Conservation (phyloP, 495 filamentous ascomycete species). For the Coniosporium apollinis region DNA sequence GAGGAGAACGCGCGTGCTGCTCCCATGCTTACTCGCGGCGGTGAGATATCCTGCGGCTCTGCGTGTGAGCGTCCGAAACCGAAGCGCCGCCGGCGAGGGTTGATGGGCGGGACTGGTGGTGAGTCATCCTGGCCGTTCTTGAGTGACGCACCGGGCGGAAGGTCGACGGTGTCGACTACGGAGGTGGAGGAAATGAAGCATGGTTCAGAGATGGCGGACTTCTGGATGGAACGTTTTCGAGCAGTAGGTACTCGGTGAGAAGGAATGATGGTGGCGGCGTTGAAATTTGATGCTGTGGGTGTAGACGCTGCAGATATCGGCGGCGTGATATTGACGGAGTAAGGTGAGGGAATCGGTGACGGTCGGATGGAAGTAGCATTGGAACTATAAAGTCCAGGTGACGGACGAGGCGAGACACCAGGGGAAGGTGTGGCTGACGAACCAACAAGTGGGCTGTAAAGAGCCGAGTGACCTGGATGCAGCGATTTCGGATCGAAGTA, state of each 20-base stretch:
- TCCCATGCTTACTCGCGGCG: not conserved
- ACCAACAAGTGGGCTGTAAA: not conserved
- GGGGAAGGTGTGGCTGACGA: not conserved
- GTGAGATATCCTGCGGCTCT: not conserved
- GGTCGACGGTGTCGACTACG: constrained; percentile 35
- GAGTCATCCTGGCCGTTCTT: constrained; percentile 21
- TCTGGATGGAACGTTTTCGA: constrained; percentile 51
- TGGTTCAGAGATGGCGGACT: constrained; percentile 69
- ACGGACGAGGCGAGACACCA: constrained; percentile 1
- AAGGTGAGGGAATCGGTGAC: constrained; percentile 2
- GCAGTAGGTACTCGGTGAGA: constrained; percentile 11
- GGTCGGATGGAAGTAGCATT: constrained; percentile 3
- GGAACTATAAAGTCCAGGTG: constrained; percentile 6
- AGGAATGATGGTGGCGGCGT: constrained; percentile 6
- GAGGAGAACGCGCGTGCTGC: not conserved
- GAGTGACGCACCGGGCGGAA: constrained; percentile 23
- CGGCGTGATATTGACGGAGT: not conserved
- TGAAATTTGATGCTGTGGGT: constrained; percentile 3
- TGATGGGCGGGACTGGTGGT: constrained; percentile 22
- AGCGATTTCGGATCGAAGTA: constrained; percentile 21
- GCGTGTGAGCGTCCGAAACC: not conserved
- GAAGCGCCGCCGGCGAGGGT: constrained; percentile 18
- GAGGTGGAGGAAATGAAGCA: constrained; percentile 64
- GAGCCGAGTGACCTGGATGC: constrained; percentile 12
- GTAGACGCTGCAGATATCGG: constrained; percentile 10